phyloP scores from a whole-genome alignment of 345 rosid species.

The Schrenkiella parvula region DNA sequence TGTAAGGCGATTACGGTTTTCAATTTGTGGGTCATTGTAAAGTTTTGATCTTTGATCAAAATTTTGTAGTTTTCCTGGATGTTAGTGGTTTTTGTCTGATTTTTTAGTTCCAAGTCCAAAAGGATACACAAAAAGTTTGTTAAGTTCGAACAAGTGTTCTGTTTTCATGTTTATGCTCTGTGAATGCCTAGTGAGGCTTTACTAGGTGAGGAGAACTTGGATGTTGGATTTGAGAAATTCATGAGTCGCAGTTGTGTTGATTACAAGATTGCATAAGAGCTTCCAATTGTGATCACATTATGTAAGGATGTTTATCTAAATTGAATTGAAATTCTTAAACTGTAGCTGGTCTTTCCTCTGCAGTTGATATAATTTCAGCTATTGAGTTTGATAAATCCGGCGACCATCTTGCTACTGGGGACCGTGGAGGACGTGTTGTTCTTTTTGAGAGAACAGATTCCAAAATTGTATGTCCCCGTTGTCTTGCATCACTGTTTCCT shows the following conservation, averaged over 20 bases:
- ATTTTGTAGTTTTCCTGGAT: neutral
- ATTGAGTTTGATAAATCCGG: slow-evolving; percentile 50
- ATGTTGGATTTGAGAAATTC: neutral
- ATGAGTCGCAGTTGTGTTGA: neutral
- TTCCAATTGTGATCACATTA: neutral
- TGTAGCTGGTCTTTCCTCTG: slow-evolving; percentile 32
- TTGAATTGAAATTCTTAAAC: slow-evolving; percentile 9
- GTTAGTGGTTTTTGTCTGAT: neutral
- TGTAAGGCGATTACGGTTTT: neutral
- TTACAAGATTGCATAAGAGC: neutral
- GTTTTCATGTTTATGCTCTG: neutral
- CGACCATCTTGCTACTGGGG: slow-evolving; percentile 44
- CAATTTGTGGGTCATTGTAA: neutral
- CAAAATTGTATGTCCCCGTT: neutral
- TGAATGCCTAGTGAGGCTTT: neutral
- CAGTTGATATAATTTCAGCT: slow-evolving; percentile 51
- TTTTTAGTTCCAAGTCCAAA: neutral
- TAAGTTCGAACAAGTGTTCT: neutral
- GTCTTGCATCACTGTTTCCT: neutral
- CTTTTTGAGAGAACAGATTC: slow-evolving; percentile 31
- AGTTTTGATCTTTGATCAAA: neutral
- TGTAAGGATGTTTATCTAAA: neutral
- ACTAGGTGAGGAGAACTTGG: neutral
- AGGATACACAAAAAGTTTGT: neutral
- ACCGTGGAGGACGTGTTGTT: slow-evolving; percentile 36